Evolutionary conservation across 768 basidiomycete species (phyloP), one percentile per base, ranked within the genome.

Genomic region (Auriscalpium orientale): DNA sequence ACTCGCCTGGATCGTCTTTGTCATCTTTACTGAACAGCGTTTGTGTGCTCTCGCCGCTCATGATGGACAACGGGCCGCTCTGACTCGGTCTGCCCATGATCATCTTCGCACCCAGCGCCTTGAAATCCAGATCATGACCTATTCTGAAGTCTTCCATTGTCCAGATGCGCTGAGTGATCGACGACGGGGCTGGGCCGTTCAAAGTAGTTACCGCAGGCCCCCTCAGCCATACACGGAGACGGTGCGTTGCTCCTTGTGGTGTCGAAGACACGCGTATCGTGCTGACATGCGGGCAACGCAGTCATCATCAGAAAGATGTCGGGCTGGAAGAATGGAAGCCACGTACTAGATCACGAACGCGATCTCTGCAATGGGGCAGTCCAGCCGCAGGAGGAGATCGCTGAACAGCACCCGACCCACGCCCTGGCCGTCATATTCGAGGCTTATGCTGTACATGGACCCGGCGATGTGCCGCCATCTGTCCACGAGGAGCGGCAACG

Each of bases 371-470:
- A 83, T 82, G 49, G 84, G 79, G 40, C 76, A 79, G 46, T 81
- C 80, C 21, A 85, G 66, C 20, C 72, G 71, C 45, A 87, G 65
- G n/a, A 69, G 69, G 57, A 77, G 69, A 56, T 83, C 75, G 15
- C 81, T 78, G 54, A 87, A 76, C 11, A 86, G 66, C 20, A 70
- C 71, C 37, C 69, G 74, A 12, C 84, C 84, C 0, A 81, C 79
- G 1, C 85, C 85, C 49, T 76, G 77, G 4, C 82, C 81, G 51
- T 84, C 84, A 60, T 87, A 87, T 18, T 83, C 84, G 60, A 87
- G 65, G 6, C 81, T 78, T 58, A 84, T 79, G 40, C 72, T 73
- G 57, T 81, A 85, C 35, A 77, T 46, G 11, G 71, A 72, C 2
- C 73, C 74, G 40, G 71, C 70, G 20, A 79, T 54, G 38, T 65